Evolutionary conservation across 352 stramenopile species (phyloP), one percentile per base, ranked within the genome.

Genomic region (Phytopythium aichiense): DNA sequence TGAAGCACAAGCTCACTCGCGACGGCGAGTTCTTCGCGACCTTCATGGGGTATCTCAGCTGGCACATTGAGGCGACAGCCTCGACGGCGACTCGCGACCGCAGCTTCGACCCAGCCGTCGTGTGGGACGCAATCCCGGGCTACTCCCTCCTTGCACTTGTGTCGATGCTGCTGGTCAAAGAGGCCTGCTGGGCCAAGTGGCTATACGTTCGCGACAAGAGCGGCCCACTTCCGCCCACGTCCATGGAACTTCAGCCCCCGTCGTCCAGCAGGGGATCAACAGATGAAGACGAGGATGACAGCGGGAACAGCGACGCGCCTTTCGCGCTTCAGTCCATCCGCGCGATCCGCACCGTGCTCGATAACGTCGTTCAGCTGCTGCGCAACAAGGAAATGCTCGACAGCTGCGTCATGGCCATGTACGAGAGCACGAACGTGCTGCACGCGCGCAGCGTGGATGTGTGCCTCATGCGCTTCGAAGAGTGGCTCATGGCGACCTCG

Each of bases 351-450:
- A 86, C 82, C 0, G 76, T 91, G n/a, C 60, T 92, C 18, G 73
- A 84, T 35, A 76, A 71, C 13, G 80, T 79, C 9, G 65, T 67
- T 0, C 78, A 90, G 20, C 66, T 88, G 50, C 67, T 90, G 16
- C 72, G 73, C 49, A 91, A 93, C 54, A 69, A 66, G 13, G 75
- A 91, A 31, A 25, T 90, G 11, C 64, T 91, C 8, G 80, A 91
- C 55, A 86, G 72, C 52, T 85, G 75, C 48, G 76, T 88, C 37
- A 59, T 91, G 22, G 84, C 81, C 31, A 64, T 89, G 58, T 87
- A 88, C 54, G 84, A 93, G 63, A 84, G 76, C 50, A 93, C 81
- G 7, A 93, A 91, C 61, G 73, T 89, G 8, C 61, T 88, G 9
- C 76, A 88, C 55, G 61, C 74, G 8, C 82, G 83, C 20, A 91